Conservation (phyloP, 306 rosid species). For the Canavalia gladiata region DNA sequence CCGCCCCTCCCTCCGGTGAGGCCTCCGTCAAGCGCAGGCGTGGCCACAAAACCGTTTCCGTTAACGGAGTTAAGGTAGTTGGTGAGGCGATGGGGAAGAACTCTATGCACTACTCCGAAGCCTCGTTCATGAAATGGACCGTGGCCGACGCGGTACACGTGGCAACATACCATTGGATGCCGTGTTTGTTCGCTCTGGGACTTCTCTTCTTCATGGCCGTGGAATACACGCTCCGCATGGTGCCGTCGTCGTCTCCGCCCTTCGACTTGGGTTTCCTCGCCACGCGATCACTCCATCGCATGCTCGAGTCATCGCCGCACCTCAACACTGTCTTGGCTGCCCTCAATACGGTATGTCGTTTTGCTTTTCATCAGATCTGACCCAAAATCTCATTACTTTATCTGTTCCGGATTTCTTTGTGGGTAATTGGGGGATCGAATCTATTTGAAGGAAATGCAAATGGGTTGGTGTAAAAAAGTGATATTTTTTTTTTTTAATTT, state of each 20-base stretch:
- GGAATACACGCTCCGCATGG: conserved; percentile 95
- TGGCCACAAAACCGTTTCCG: not conserved
- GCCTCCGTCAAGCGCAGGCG: conserved; percentile 47
- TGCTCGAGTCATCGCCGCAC: conserved; percentile 70
- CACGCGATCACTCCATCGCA: conserved; percentile 71
- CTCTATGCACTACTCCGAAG: not conserved
- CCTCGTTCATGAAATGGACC: conserved; percentile 81
- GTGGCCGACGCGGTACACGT: conserved; percentile 65
- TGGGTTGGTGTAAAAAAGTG: conserved; percentile 45
- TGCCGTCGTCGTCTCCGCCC: conserved; percentile 83
- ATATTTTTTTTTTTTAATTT: not conserved
- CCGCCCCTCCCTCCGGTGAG: conserved; percentile 18
- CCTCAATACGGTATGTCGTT: conserved; percentile 74
- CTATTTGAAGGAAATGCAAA: conserved; percentile 5
- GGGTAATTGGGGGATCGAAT: conserved; percentile 19
- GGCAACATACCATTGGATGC: conserved; percentile 81
- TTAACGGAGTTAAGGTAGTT: conserved; percentile 33
- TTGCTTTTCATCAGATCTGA: conserved; percentile 36
- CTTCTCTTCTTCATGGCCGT: conserved; percentile 90
- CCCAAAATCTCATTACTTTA: not conserved
- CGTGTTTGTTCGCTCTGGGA: conserved; percentile 71
- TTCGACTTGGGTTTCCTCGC: conserved; percentile 82
- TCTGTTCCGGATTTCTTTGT: not conserved
- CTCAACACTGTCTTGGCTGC: conserved; percentile 76
- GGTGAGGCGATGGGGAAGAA: conserved; percentile 38